phyloP scores from a whole-genome alignment of 257 asterid genomes.

The Lantana camara region DNA sequence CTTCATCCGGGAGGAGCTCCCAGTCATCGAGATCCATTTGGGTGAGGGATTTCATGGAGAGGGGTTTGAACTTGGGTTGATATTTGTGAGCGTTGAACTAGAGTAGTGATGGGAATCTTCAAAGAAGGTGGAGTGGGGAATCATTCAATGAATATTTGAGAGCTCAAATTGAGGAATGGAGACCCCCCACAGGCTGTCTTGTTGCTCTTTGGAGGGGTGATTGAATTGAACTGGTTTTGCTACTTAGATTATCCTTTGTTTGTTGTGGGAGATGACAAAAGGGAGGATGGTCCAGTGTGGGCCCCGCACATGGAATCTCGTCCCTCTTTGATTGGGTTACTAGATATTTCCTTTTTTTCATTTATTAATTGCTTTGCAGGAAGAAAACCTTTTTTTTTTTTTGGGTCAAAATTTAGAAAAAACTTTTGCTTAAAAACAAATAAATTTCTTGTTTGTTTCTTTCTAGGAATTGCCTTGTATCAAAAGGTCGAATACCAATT shows the following conservation, averaged over 20 bases:
- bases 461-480: too few relatives aligned
- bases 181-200: conserved; percentile 25
- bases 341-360: conserved; percentile 17
- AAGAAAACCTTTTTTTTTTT: background rate
- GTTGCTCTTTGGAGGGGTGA: background rate
- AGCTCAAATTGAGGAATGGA: conserved; percentile 20
- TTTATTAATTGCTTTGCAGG: background rate
- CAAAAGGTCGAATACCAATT: too few relatives aligned
- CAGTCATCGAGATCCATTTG: conserved; percentile 73
- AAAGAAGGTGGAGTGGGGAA: conserved; percentile 40
- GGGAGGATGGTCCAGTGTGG: conserved; percentile 16
- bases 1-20: conserved; percentile 78
- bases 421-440: too few relatives aligned
- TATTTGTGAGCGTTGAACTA: background rate
- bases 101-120: conserved; percentile 23
- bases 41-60: conserved; percentile 1
- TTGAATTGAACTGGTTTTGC: background rate
- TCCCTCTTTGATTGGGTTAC: conserved; percentile 22
- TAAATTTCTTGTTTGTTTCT: too few relatives aligned
- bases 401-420: too few relatives aligned
- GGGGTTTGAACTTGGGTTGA: background rate
- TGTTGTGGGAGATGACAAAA: conserved; percentile 9
- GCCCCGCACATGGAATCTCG: background rate
- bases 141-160: conserved; percentile 13
- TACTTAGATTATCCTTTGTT: background rate